Base-by-base conservation (phyloP, 108 stramenopile genomes). In the Nitzschia putrida region DNA sequence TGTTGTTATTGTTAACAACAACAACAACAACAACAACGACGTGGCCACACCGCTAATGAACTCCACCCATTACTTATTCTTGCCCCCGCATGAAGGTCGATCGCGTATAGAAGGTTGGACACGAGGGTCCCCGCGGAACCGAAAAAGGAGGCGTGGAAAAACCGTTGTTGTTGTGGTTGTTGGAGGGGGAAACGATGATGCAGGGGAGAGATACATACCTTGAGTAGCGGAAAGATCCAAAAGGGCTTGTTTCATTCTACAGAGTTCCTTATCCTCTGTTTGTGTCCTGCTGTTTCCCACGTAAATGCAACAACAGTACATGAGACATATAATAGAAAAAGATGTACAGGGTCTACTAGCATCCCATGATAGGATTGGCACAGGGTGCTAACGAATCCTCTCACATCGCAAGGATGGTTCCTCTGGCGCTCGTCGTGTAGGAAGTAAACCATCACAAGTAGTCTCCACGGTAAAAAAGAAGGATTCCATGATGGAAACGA, bases 51-150 rank as follows among this genome's bases (percentile, higher is more conserved):
- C 74, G 74, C 74, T 74, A 74, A 74, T 74, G 44, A 61, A 60
- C 45, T 58, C 53, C 59, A 41, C 23, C 29, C 38, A 61, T n/a
- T n/a, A 14, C 2, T 73, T 40, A 21, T 34, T 74, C 66, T 74
- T n/a, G 74, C 74, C 64, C 55, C 74, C 74, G 74, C 74, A 74
- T 74, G 74, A 74, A 74, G 74, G 66, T 74, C 10, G 58, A 25
- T 42, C 49, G 57, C 60, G 74, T 50, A 61, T 44, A 25, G 37
- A 58, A 66, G 37, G 41, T 37, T n/a, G 58, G 45, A 21, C 40
- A 25, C 61, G 21, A 52, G 43, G 23, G 47, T 21, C 41, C 13
- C 42, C 74, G 42, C 59, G 66, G 39, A 44, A 74, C 74, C 74
- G 74, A 74, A 74, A 68, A 74, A 74, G 74, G 74, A 74, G 64